Evolutionary conservation across 345 rosid species (phyloP).

Genomic region (Anastatica hierochuntica): DNA sequence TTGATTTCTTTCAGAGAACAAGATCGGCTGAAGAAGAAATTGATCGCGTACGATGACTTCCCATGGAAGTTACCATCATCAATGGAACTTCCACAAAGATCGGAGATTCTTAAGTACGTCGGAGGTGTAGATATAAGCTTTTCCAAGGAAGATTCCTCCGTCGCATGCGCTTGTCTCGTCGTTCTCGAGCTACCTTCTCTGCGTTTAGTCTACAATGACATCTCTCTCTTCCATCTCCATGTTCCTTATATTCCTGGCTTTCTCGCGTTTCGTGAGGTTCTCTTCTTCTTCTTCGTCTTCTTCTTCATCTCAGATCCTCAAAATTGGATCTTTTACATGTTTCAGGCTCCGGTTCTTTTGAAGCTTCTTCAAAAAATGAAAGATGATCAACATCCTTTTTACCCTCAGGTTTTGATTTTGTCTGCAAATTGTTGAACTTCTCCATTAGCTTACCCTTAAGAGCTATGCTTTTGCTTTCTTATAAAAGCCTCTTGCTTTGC

Average conservation of each 20-base stretch:
- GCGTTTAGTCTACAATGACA: constrained; percentile 44
- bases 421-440: neutral
- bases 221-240: constrained; percentile 31
- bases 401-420: constrained; percentile 52
- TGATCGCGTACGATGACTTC: constrained; percentile 51
- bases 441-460: constrained; percentile 1
- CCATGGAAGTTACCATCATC: constrained; percentile 38
- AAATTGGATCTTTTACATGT: neutral
- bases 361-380: constrained; percentile 58
- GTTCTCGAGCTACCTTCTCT: constrained; percentile 49
- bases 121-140: constrained; percentile 92
- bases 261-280: constrained; percentile 88
- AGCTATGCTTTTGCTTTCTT: neutral
- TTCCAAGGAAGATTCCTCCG: constrained; percentile 51
- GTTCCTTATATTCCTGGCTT: constrained; percentile 79
- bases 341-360: constrained; percentile 63
- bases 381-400: constrained; percentile 34
- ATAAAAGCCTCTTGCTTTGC: constrained; percentile 16
- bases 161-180: constrained; percentile 69
- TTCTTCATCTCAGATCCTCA: constrained; percentile 1
- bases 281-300: neutral
- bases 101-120: constrained; percentile 46
- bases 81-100: constrained; percentile 4
- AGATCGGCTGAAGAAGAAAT: constrained; percentile 42
- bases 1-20: constrained; percentile 39